Base-by-base conservation (phyloP, 2,329 filamentous ascomycete genomes). In the Pseudocercospora crystallina region DNA sequence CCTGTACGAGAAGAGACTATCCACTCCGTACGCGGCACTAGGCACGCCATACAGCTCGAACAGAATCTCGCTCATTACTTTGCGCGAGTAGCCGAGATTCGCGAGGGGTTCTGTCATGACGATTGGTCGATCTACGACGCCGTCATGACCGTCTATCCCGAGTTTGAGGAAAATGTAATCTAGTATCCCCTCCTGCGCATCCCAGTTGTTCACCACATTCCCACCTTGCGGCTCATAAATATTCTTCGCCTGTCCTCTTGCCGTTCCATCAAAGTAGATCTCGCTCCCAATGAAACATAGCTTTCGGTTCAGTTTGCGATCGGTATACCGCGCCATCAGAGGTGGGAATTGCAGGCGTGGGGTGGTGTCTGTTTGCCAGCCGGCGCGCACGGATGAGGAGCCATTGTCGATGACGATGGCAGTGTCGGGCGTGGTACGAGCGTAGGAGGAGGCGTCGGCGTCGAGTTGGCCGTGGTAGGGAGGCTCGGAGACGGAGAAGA, bases 321-420 rank as follows among this genome's bases (percentile, higher is more conserved):
- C 94, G 66, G 91, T 86, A 71, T 96, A 99, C 65, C 92, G 90
- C 58, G 94, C 87, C 84, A 95, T 95, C 60, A 96, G 87, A 10
- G 94, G 92, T 1, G 91, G 89, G 33, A 96, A 80, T 55, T 81
- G 80, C 49, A 97, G 78, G 57, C 89, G 83, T 1, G 94, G 94
- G n/a, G 78, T 76, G 56, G 83, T 76, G 65, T 97, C 92, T 67
- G 95, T 95, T 7, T 91, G 96, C 91, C 92, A 99, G 59, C 94
- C 94, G 46, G 92, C 92, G 71, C 95, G 90, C 53, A 96, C 83
- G 30, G 85, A 79, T 46, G 88, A 95, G 17, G 92, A 94, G 60
- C 94, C 94, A 86, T 96, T 96, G 75, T 99, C 94, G 67, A 99
- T 97, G 56, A 99, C 89, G 65, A 99, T 96, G 43, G 90, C 89